Evolutionary conservation across 768 basidiomycete genomes (phyloP).

Genomic region (Atractiella rhizophila): DNA sequence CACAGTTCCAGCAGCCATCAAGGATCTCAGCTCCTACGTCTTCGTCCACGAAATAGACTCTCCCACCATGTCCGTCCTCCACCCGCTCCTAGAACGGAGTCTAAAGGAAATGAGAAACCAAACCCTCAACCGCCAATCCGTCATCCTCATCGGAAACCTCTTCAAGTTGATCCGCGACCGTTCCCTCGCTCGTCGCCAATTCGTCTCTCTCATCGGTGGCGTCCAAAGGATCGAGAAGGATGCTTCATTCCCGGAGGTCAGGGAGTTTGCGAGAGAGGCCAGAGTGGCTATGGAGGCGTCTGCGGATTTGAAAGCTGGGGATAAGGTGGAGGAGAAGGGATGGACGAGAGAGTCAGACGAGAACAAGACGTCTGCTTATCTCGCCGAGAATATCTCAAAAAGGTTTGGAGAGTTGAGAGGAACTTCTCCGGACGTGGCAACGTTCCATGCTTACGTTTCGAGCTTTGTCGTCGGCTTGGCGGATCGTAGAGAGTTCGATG

Average conservation of each 20-base stretch:
- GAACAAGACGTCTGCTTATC: constrained; percentile 4
- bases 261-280: constrained; percentile 71
- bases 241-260: constrained; percentile 91
- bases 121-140: constrained; percentile 74
- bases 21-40: constrained; percentile 75
- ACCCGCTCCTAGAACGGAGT: constrained; percentile 68
- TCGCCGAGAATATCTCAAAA: constrained; percentile 8
- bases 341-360: constrained; percentile 11
- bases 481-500: too few relatives aligned
- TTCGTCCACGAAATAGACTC: constrained; percentile 93
- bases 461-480: too few relatives aligned
- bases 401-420: too few relatives aligned
- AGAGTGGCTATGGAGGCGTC: constrained; percentile 36
- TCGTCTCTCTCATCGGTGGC: constrained; percentile 63
- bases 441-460: too few relatives aligned
- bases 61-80: constrained; percentile 84
- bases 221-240: constrained; percentile 68
- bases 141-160: constrained; percentile 82
- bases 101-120: constrained; percentile 86
- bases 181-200: constrained; percentile 62
- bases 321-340: constrained; percentile 33
- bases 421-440: too few relatives aligned
- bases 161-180: constrained; percentile 91
- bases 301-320: constrained; percentile 27
- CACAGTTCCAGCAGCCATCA: constrained; percentile 69